Percentiles rank a stretch among this genome's conserved stretches.
phyloP scores from a whole-genome alignment of 208 protist genomes.

The Leishmania arabica region DNA sequence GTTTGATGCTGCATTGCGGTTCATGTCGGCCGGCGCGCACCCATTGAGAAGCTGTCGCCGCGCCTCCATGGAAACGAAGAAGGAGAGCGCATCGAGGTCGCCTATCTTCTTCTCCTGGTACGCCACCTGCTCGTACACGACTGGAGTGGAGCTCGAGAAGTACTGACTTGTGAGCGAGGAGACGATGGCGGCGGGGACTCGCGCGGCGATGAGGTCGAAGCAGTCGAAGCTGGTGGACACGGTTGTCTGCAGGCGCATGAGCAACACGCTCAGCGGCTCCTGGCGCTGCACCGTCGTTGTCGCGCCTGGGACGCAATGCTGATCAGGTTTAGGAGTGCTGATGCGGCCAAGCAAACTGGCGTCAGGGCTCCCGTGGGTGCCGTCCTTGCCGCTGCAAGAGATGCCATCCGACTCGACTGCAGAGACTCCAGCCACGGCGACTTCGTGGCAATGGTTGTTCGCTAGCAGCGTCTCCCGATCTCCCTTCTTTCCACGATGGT shows the following conservation, averaged over 20 bases:
- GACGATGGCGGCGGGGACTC: conserved; percentile 34
- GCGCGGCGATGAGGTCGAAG: conserved; percentile 37
- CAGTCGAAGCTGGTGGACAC: conserved; percentile 51
- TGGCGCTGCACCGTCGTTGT: conserved; percentile 8
- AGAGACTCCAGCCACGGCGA: not conserved
- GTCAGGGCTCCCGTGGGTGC: not conserved
- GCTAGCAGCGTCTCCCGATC: conserved; percentile 12
- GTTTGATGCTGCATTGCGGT: not conserved
- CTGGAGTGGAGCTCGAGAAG: conserved; percentile 28
- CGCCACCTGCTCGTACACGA: conserved; percentile 27
- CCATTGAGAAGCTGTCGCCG: conserved; percentile 39
- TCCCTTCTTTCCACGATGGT: conserved; percentile 2
- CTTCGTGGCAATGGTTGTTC: conserved; percentile 8
- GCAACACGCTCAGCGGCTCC: conserved; percentile 24
- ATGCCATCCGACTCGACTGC: not conserved
- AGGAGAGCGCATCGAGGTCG: conserved; percentile 28
- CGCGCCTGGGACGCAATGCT: not conserved
- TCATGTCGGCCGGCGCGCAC: not conserved
- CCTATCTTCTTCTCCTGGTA: conserved; percentile 35
- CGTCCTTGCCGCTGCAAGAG: not conserved
- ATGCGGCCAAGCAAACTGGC: not conserved
- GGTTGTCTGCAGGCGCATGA: conserved; percentile 39
- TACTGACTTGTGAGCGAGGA: conserved; percentile 31
- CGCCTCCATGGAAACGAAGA: conserved; percentile 49
- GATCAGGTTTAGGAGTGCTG: not conserved